Conservation (phyloP, 2,329 filamentous ascomycete species). For the Apiospora pterosperma region DNA sequence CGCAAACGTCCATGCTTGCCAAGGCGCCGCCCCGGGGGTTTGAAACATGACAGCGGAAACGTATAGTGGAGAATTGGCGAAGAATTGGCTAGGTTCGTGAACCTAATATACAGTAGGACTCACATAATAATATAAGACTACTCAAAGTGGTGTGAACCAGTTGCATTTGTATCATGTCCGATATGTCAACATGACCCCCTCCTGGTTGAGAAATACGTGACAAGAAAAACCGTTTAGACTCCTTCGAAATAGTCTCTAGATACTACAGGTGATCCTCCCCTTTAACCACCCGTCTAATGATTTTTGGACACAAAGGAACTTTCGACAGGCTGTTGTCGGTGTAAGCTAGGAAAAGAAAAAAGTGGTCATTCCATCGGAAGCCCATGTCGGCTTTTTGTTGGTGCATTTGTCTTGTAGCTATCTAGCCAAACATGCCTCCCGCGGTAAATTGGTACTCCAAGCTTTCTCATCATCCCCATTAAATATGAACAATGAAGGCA, state of each 20-base stretch:
- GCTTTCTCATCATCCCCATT: background rate
- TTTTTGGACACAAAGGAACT: background rate
- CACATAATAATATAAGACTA: too few relatives aligned
- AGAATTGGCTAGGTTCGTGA: background rate
- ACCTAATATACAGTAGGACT: too few relatives aligned
- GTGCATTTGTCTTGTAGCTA: background rate
- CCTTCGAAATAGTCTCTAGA: background rate
- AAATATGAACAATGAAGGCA: background rate
- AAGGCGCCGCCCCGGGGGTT: background rate
- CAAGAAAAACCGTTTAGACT: background rate
- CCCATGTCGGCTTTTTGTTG: background rate
- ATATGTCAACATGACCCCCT: background rate
- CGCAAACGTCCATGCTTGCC: background rate
- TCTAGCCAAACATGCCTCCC: background rate
- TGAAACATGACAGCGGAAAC: background rate
- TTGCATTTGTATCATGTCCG: background rate
- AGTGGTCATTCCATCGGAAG: background rate
- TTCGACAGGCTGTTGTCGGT: background rate
- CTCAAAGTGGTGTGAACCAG: background rate
- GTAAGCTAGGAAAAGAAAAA: background rate
- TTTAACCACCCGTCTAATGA: background rate
- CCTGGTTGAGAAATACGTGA: background rate
- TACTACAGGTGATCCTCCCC: background rate
- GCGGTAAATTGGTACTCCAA: background rate
- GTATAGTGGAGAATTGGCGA: background rate